Evolutionary conservation across 1,139 yeast species (phyloP), one percentile per base, ranked within the genome.

Genomic region (Geotrichum cucujoidarum): DNA sequence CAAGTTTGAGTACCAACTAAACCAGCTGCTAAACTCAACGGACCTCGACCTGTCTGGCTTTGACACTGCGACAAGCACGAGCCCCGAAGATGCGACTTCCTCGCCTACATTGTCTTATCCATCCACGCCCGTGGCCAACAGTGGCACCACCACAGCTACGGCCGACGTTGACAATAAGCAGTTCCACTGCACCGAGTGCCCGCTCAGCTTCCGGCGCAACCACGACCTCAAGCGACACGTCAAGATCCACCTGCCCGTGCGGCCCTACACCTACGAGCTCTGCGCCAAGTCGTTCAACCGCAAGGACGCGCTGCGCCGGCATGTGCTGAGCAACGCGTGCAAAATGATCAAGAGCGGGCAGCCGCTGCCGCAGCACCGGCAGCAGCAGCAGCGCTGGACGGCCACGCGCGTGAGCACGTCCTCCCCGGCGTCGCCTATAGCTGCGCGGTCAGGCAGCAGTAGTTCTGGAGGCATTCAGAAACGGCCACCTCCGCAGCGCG

Each of bases 211-310:
- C 63, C 71, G 83, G 47, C 65, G 87, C 31, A 77, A 82, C 1
- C 73, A 80, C 6, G 87, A 81, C 63, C 69, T 81, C 56, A 80
- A 80, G 61, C 69, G 87, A 39, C 88, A 81, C 58, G 83, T 78
- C 56, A 74, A 77, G 49, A 80, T 77, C 49, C 82, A 77, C 61
- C 63, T 77, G 43, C 66, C 72, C 7, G 60, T 62, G 3, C 47
- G 61, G 7, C 85, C 87, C 1, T 81, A 84, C 60, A 78, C 83
- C 45, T 84, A 92, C 64, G 77, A 80, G 10, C 67, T 72, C 24
- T 84, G 94, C 67, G 86, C 85, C 34, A 84, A 83, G 61, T 90
- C 92, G 0, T 84, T 84, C 71, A 90, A 92, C 1, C 68, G 94
- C 39, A 83, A 83, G 60, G 94, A 84, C 65, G 92, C 92, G 0